A percentile compares a stretch with the other conserved stretches of the same genome.
phyloP scores from a whole-genome alignment of 108 stramenopile species.

The Cyclotella baltica region DNA sequence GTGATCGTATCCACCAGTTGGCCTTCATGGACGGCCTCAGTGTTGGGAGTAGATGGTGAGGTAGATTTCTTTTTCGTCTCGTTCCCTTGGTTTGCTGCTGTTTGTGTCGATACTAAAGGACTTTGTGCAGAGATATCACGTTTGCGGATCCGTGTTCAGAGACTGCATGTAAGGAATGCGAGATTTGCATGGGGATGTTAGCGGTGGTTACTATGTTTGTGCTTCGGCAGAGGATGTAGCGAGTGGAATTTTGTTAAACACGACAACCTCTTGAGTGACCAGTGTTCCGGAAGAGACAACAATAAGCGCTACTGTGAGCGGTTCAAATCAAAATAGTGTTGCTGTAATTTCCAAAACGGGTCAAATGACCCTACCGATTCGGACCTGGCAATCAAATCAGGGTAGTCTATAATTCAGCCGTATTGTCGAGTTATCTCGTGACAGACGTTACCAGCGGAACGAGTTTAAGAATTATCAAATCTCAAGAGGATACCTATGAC shows the following conservation, averaged over 20 bases:
- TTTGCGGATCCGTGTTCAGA: too few species aligned
- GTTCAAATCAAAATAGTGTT: not conserved
- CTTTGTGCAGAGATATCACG: too few species aligned
- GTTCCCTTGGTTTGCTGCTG: too few species aligned
- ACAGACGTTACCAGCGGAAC: constrained; percentile 6
- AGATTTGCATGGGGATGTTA: constrained; percentile 19
- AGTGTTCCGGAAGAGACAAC: not conserved
- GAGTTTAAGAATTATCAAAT: constrained; percentile 8
- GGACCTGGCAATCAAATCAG: not conserved
- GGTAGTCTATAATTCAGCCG: constrained; percentile 10
- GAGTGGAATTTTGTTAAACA: constrained; percentile 3
- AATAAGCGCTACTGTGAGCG: not conserved
- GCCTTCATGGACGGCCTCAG: too few species aligned
- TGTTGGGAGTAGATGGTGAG: too few species aligned
- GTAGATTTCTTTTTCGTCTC: too few species aligned
- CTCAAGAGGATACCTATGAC: constrained; percentile 12
- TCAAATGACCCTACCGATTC: not conserved
- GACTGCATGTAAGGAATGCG: constrained; percentile 4
- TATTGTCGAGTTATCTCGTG: constrained; percentile 12
- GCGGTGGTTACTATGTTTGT: constrained; percentile 35
- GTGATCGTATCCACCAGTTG: constrained; percentile 74
- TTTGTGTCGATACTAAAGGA: too few species aligned
- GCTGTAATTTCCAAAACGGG: not conserved
- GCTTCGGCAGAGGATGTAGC: not conserved
- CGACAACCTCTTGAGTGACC: not conserved